Conservation (phyloP, 805 yeast genomes). For the Wickerhamiella spandovensis region DNA sequence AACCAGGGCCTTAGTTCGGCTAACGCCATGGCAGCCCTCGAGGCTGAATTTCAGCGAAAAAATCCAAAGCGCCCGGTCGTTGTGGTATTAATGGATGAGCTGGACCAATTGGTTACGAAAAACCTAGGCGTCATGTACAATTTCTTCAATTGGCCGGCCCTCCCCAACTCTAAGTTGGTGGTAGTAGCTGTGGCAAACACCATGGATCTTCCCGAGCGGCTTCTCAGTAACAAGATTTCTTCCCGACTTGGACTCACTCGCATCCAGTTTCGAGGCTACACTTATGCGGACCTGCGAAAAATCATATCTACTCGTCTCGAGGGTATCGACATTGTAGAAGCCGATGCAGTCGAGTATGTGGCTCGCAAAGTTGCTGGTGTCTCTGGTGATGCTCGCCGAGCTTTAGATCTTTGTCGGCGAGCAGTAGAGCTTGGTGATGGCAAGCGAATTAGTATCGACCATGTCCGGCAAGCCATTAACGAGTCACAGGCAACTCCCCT, state of each 20-base stretch:
- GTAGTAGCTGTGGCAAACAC: conserved; percentile 94
- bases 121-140: conserved; percentile 79
- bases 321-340: conserved; percentile 25
- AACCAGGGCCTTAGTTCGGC: conserved; percentile 45
- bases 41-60: conserved; percentile 43
- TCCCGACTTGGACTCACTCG: conserved; percentile 83
- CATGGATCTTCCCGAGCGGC: conserved; percentile 90
- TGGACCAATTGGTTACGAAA: conserved; percentile 79
- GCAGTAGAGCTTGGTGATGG: conserved; percentile 54
- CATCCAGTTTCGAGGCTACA: conserved; percentile 79
- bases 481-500: conserved; percentile 70
- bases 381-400: conserved; percentile 94
- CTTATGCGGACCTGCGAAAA: conserved; percentile 57
- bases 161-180: conserved; percentile 60
- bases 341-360: conserved; percentile 70
- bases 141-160: conserved; percentile 95
- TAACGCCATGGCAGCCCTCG: conserved; percentile 55
- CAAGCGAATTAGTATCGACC: conserved; percentile 27
- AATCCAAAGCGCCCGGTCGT: conserved; percentile 34
- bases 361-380: conserved; percentile 91
- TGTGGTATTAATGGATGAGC: conserved; percentile 76
- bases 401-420: conserved; percentile 71
- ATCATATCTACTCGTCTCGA: conserved; percentile 65
- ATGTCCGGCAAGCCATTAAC: conserved; percentile 64
- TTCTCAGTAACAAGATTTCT: conserved; percentile 74